Base-by-base conservation (phyloP, 768 basidiomycete species). In the Filobasidium floriforme region DNA sequence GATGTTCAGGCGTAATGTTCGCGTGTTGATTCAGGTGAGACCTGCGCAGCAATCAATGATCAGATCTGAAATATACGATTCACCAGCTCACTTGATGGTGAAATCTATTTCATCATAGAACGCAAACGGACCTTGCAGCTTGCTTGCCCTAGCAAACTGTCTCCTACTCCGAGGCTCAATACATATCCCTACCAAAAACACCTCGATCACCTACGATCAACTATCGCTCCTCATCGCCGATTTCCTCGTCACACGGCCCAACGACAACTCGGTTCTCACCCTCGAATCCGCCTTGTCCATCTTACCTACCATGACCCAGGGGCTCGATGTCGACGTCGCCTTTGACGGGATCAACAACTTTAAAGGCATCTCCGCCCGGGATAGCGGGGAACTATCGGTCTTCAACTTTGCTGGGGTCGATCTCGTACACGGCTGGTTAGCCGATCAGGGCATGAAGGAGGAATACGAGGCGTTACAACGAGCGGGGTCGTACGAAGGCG, bases 321-420 rank as follows among this genome's bases (percentile, higher is more conserved):
- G 92, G 14, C 88, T 96, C 82, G 88, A 92, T 73, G 81, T 96
- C 54, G 92, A 96, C 71, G 90, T 92, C 0, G 77, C 86, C 0
- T 96, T 96, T 76, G 88, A 86, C 0, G 83, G 83, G 0, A 74
- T 86, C 7, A 84, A 83, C 1, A 83, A 85, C 0, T 92, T 93
- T 75, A 49, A 67, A 14, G 88, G 89, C 1, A 79, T 79, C 0
- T 80, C 81, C 10, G 84, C 83, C 0, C 82, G 82, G 32, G 85
- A 85, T 0, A 49, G 67, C 24, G 90, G 89, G 1, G 92, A 90
- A 73, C 84, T 96, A 52, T 85, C 88, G 66, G 84, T 96, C 9
- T 96, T 96, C 72, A 81, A 86, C n/a, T 86, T 89, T 52, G 88
- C 86, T 0, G 86, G 86, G 10, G 89, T 94, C 52, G 80, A 84